These are phyloP conservation scores for Rhodamnia argentea DNA, from an alignment of 345 rosid species.

Conservation along the genomic window DNA sequence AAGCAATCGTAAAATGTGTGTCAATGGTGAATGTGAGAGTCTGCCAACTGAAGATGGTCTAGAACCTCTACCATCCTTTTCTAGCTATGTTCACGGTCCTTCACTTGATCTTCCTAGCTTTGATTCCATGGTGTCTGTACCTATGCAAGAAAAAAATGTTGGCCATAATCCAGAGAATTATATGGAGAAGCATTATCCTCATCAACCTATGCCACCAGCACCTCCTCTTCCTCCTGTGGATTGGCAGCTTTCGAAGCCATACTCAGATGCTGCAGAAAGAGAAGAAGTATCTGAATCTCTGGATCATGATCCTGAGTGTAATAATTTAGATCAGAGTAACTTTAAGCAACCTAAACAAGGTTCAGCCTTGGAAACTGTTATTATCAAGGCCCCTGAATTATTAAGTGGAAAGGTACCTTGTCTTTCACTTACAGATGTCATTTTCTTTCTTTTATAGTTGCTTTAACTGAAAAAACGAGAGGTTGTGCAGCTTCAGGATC, in stretches of 20 bases:
- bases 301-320: slow-evolving; percentile 21
- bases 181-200: slow-evolving; percentile 13
- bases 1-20: slow-evolving; percentile 1
- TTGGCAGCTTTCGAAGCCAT: slow-evolving; percentile 43
- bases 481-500: slow-evolving; percentile 24
- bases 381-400: neutral
- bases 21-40: neutral
- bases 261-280: slow-evolving; percentile 21
- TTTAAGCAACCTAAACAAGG: slow-evolving; percentile 21
- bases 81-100: neutral
- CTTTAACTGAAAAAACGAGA: slow-evolving; percentile 1
- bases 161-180: slow-evolving; percentile 6
- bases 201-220: slow-evolving; percentile 35
- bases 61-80: slow-evolving; percentile 20
- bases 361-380: slow-evolving; percentile 20
- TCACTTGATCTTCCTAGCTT: slow-evolving; percentile 49
- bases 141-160: slow-evolving; percentile 9
- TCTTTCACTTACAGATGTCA: neutral
- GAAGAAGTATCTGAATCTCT: slow-evolving; percentile 18
- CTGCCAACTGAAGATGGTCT: slow-evolving; percentile 17
- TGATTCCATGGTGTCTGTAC: slow-evolving; percentile 26
- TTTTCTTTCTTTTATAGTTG: neutral
- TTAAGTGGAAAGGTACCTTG: neutral
- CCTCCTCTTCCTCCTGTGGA: slow-evolving; percentile 80
- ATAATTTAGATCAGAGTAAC: slow-evolving; percentile 14